Evolutionary conservation across 768 basidiomycete species (phyloP).

Genomic region (Phylloporus scabripes): DNA sequence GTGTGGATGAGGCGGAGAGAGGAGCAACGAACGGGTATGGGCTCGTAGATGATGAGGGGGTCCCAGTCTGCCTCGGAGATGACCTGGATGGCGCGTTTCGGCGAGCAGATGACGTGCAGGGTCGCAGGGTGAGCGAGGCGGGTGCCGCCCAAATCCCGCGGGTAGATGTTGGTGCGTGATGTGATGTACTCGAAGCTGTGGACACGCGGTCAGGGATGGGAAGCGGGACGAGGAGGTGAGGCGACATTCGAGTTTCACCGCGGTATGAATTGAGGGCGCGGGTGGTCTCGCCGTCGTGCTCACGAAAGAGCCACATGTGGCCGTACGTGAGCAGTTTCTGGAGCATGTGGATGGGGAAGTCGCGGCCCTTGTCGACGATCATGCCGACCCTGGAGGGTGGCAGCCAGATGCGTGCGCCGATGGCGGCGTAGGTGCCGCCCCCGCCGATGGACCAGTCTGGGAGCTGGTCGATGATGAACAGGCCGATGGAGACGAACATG

Average conservation of each 20-base stretch:
- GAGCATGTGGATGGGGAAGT: conserved; percentile 63
- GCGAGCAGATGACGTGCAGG: conserved; percentile 86
- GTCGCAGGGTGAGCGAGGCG: conserved; percentile 44
- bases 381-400: conserved; percentile 62
- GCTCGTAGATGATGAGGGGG: conserved; percentile 74
- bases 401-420: conserved; percentile 84
- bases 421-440: conserved; percentile 75
- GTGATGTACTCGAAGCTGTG: conserved; percentile 75
- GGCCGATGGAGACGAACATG: conserved; percentile 62
- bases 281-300: conserved; percentile 57
- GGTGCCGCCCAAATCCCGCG: conserved; percentile 57
- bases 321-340: conserved; percentile 57
- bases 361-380: conserved; percentile 76
- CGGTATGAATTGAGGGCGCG: conserved; percentile 68
- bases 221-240: conserved; percentile 7
- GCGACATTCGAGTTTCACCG: conserved; percentile 67
- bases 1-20: neutral
- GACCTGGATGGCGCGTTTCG: conserved; percentile 60
- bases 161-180: conserved; percentile 63
- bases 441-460: conserved; percentile 55
- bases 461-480: conserved; percentile 90
- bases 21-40: conserved; percentile 62
- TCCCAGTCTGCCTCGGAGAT: conserved; percentile 66
- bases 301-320: conserved; percentile 70
- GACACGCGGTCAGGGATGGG: conserved; percentile 9